Base-by-base conservation (phyloP, 257 asterid species). In the Solanum dulcamara region DNA sequence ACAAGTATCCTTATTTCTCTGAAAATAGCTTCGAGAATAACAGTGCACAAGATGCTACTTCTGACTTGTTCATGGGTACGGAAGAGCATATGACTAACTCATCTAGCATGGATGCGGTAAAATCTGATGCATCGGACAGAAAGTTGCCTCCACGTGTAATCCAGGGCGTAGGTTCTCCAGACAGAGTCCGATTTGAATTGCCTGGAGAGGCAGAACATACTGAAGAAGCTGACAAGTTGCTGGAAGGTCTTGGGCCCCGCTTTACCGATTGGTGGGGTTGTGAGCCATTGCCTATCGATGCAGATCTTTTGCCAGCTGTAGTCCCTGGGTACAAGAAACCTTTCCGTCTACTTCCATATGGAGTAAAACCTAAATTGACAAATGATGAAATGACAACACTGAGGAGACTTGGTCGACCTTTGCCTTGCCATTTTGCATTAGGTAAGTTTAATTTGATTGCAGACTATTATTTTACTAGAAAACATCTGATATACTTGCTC, bases 251-350 rank as follows among this genome's bases (percentile, higher is more conserved):
- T 83, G 99, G 99, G 50, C 98, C 98, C 0, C 97, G 98, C 81
- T 95, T 90, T 91, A 90, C 38, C 79, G 99, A 97, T 95, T 97
- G 99, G 98, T 97, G 98, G 99, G 98, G 99, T 0, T 90, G 88
- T 85, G 94, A 93, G 87, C 99, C 99, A 84, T 87, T 95, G 87
- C 98, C 99, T 28, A 92, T 97, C 88, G 98, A 95, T 91, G 99
- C 95, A 74, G 99, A 97, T 95, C 95, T 94, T 88, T 86, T 97
- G 91, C 98, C 99, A 81, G 97, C 97, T 30, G 90, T 92, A 74
- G 92, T 95, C 87, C 95, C 97, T 82, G 95, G 96, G 77, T 93
- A 92, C 91, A 92, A 89, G 89, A 94, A 88, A 80, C 98, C 98
- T 38, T 97, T 95, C 81, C 97, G 99, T 33, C 88, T 97, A 82